Percentiles rank a stretch among this genome's conserved stretches.
Conservation (phyloP, 805 yeast genomes). For the Teunomyces atbi region DNA sequence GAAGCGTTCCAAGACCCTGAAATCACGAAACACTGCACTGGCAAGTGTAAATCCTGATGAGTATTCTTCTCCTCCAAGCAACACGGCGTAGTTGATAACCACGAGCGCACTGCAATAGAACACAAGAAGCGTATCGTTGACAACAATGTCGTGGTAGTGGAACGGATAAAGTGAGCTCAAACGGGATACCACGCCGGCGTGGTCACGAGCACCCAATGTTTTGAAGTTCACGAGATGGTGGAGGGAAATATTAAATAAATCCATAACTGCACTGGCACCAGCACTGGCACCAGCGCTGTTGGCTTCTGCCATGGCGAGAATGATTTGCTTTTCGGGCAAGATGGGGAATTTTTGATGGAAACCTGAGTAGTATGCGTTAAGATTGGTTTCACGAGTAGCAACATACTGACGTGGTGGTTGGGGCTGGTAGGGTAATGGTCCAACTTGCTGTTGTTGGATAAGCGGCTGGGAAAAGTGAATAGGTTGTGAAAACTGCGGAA, state of each 20-base stretch:
- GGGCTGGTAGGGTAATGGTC: slow-evolving; percentile 13
- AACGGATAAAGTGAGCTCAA: slow-evolving; percentile 37
- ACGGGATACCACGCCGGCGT: slow-evolving; percentile 33
- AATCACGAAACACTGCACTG: slow-evolving; percentile 56
- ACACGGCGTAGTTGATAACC: slow-evolving; percentile 52
- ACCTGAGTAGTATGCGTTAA: slow-evolving; percentile 41
- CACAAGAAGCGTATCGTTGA: slow-evolving; percentile 25
- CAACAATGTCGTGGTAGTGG: slow-evolving; percentile 16
- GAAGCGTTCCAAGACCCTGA: slow-evolving; percentile 47
- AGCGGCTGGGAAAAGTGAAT: not conserved
- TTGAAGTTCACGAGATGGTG: slow-evolving; percentile 38
- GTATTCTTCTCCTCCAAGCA: slow-evolving; percentile 59
- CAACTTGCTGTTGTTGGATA: slow-evolving; percentile 11
- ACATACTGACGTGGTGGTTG: slow-evolving; percentile 17
- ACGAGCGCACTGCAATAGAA: slow-evolving; percentile 31
- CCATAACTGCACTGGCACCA: slow-evolving; percentile 32
- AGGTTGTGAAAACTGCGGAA: not conserved
- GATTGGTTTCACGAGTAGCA: slow-evolving; percentile 27
- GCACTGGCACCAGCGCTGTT: slow-evolving; percentile 10
- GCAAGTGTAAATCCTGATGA: slow-evolving; percentile 56
- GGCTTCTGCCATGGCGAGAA: slow-evolving; percentile 13
- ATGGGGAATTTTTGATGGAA: slow-evolving; percentile 48
- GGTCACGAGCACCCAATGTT: slow-evolving; percentile 29
- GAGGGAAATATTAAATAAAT: slow-evolving; percentile 42
- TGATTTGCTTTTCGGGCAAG: slow-evolving; percentile 33